These are phyloP conservation scores for Pythium graminicola DNA, from an alignment of 352 stramenopile genomes.

Conservation along the genomic window DNA sequence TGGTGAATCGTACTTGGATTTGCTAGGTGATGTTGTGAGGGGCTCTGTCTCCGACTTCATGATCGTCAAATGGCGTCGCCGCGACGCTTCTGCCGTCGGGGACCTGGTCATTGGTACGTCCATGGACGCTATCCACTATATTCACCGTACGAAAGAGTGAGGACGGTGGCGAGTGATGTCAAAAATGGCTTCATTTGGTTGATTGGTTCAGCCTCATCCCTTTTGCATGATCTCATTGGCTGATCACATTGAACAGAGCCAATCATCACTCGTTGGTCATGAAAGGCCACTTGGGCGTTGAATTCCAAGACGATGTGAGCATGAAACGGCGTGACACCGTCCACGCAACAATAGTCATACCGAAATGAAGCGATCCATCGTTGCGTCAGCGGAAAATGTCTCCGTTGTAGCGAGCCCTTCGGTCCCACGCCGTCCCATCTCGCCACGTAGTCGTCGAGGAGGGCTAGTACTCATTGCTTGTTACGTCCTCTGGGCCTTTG, in stretches of 20 bases:
- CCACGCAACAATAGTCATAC: no score
- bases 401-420: background rate
- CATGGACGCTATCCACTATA: slow-evolving; percentile 2
- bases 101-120: background rate
- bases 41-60: background rate
- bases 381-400: background rate
- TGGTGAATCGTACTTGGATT: slow-evolving; percentile 44
- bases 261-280: no score
- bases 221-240: no score
- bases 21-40: background rate
- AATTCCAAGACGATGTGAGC: no score
- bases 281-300: no score
- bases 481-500: slow-evolving; percentile 31
- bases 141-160: no score
- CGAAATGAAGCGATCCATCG: no score
- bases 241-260: no score
- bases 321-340: no score
- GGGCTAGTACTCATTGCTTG: slow-evolving; percentile 19
- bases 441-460: slow-evolving; percentile 7
- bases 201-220: no score
- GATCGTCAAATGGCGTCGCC: background rate
- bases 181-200: no score
- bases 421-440: background rate
- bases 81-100: slow-evolving; percentile 2
- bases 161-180: no score